Evolutionary conservation across 176 grass and related monocot species (phyloP), one percentile per base, ranked within the genome.

Genomic region (Aegilops bicornis): DNA sequence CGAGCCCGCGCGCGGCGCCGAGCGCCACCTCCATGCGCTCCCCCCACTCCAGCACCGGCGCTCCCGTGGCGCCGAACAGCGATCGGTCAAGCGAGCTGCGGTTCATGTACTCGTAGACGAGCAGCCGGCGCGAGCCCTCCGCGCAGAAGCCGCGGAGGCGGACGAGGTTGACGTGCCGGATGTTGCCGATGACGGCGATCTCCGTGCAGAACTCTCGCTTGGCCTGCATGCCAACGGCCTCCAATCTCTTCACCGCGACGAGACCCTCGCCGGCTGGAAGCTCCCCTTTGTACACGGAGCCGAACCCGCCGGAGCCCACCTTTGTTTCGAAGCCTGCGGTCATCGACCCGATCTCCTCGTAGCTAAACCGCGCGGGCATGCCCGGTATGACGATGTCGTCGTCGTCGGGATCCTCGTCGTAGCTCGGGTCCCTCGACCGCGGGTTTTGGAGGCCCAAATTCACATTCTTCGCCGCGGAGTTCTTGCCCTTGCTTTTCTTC

Each of bases 31-130:
- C 91, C 62, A 98, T 62, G 22, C 96, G 93, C 79, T 98, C 96
- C 22, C 91, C 90, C 96, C 96, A 98, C 35, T 95, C 93, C 70
- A 98, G 40, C 59, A 39, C 84, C 2, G 96, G 93, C 90, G 32
- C 75, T 72, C 16, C 70, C 65, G 16, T 54, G 16, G 50, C 50
- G 4, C 93, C 89, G 88, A 98, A 95, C 39, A 98, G 89, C 1
- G 93, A 86, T 40, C 91, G 82, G 83, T 98, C 96, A 0, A 98
- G 90, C 16, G 96, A 98, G 37, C 90, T 42, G 22, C 88, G 88
- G 84, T 89, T 91, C 96, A 98, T 95, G 88, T 91, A 98, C 88
- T 98, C 93, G 78, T 95, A 94, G 4, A 98, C 96, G 25, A 98
- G 88, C 48, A 98, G 83, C 66, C 91, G 90, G 17, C 86, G 87